Conservation (phyloP, 371 early-diverging fungal species). For the Mucor indicus region DNA sequence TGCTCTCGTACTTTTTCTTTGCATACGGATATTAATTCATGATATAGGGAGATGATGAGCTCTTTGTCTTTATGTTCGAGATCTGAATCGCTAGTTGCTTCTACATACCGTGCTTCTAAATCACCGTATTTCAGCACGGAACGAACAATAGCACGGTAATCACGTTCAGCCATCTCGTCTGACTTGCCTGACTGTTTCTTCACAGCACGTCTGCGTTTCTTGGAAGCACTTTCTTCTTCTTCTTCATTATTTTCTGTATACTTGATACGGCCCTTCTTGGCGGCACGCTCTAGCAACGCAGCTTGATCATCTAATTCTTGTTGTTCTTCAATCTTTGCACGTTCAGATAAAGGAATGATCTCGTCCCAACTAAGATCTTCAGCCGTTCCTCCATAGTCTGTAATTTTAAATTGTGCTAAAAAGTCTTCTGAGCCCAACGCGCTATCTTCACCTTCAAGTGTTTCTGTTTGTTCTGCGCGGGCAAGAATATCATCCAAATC, state of each 20-base stretch:
- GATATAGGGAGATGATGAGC: constrained; percentile 51
- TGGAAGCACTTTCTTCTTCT: constrained; percentile 16
- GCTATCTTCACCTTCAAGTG: constrained; percentile 59
- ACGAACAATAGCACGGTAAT: constrained; percentile 76
- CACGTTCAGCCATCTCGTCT: constrained; percentile 68
- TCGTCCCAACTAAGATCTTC: constrained; percentile 90
- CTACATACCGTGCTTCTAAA: constrained; percentile 70
- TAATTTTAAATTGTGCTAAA: constrained; percentile 90
- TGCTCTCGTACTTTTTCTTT: constrained; percentile 62
- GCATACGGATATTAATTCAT: constrained; percentile 73
- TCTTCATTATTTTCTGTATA: constrained; percentile 32
- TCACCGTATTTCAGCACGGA: constrained; percentile 82
- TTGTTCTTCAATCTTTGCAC: constrained; percentile 66
- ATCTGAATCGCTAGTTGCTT: constrained; percentile 78
- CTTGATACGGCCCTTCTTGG: constrained; percentile 41
- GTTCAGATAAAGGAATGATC: constrained; percentile 89
- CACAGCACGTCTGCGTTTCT: constrained; percentile 13
- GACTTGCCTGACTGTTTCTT: constrained; percentile 23
- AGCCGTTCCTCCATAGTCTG: constrained; percentile 82
- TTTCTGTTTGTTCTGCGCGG: constrained; percentile 90
- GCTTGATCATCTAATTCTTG: constrained; percentile 41
- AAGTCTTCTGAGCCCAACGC: constrained; percentile 85
- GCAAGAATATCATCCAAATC: constrained; percentile 95
- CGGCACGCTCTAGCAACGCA: constrained; percentile 48
- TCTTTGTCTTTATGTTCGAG: constrained; percentile 68